Base-by-base conservation (phyloP, 2,329 filamentous ascomycete genomes). In the Cephalotrichum gorgonifer region DNA sequence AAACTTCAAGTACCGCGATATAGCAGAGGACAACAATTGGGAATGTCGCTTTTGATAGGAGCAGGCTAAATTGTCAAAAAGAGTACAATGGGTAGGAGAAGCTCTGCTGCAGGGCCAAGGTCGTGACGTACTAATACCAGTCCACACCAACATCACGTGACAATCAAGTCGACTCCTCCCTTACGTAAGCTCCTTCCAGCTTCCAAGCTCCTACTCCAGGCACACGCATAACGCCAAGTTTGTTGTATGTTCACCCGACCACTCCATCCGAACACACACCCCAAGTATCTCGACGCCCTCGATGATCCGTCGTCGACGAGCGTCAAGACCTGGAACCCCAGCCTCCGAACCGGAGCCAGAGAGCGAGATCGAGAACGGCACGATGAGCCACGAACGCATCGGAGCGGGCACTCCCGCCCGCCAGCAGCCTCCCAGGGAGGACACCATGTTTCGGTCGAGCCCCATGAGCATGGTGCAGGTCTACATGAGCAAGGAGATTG, bases 381-480 rank as follows among this genome's bases (percentile, higher is more conserved):
- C 17, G 17, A 39, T 39, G 35, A 39, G 35, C 35, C 17, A 39
- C 35, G 35, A 39, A 39, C 35, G 35, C 35, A 22, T 39, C 35
- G 35, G 35, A 6, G 35, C 35, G 35, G 35, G 35, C 35, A 39
- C 35, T 20, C 7, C 35, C 35, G 17, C 35, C 35, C n/a, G n/a
- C n/a, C 35, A 39, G 6, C 17, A 39, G 3, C 17, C 35, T 11
- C 17, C 33, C n/a, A 4, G 11, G 66, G 72, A 88, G 73, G 89
- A 97, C 73, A 95, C 90, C 70, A 87, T 96, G 75, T 97, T 98
- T 83, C 91, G 94, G 79, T 98, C 93, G 66, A 88, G 89, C 87
- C 88, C 96, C 71, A 98, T 98, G 93, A 96, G 89, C 78, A 85
- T 98, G 85, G 95, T 95, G 63, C 93, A 98, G 83, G 85, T 98